Evolutionary conservation across 1,139 yeast genomes (phyloP).

Genomic region (Meyerozyma carpophila): DNA sequence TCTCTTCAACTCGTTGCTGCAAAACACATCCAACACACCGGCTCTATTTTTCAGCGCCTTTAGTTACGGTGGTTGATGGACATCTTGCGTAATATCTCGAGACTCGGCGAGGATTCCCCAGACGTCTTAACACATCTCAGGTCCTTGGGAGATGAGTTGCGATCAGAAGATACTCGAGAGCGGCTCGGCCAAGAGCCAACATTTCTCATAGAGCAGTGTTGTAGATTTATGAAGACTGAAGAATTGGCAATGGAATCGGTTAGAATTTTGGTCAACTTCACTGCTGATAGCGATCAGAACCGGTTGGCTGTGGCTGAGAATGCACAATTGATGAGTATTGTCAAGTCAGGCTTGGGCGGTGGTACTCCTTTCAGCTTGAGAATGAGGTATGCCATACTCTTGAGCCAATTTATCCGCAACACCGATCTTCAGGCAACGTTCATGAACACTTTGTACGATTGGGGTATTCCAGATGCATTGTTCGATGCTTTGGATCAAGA

Average conservation of each 20-base stretch:
- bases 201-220: background rate
- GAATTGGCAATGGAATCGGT: conserved; percentile 13
- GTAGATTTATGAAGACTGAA: background rate
- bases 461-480: conserved; percentile 7
- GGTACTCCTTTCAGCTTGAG: background rate
- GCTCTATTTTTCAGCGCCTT: background rate
- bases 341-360: background rate
- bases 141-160: background rate
- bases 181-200: background rate
- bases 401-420: conserved; percentile 31
- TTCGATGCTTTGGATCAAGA: conserved; percentile 2
- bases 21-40: background rate
- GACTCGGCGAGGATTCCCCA: background rate
- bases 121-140: background rate
- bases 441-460: conserved; percentile 11
- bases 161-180: background rate
- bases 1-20: background rate
- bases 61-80: background rate
- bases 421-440: conserved; percentile 16
- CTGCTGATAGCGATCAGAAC: conserved; percentile 35
- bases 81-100: background rate
- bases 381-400: conserved; percentile 18
- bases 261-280: conserved; percentile 28
- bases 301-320: conserved; percentile 8
- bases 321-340: background rate